phyloP scores from a whole-genome alignment of 179 eudicot genomes.

The Drosera spatulata region DNA sequence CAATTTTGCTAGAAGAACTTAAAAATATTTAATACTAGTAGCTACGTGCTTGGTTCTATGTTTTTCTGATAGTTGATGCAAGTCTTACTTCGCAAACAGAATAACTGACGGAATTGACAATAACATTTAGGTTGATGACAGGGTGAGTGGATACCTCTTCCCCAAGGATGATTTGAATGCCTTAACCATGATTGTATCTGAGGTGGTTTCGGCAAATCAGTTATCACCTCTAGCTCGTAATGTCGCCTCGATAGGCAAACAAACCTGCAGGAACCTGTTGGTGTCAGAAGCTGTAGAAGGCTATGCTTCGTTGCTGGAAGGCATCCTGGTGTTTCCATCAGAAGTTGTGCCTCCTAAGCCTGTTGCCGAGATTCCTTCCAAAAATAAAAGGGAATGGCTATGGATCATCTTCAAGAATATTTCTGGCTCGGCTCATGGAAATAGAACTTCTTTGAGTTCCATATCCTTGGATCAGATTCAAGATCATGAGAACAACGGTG shows the following conservation, averaged over 20 bases:
- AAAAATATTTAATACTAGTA: no score
- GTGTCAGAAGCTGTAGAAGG: conserved; percentile 64
- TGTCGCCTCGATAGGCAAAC: conserved; percentile 57
- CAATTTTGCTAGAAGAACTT: no score
- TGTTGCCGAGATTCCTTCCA: conserved; percentile 37
- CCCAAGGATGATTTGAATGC: conserved; percentile 55
- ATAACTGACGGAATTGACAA: conserved; percentile 24
- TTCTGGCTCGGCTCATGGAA: conserved; percentile 14
- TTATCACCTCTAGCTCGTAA: conserved; percentile 49
- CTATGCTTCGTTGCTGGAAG: conserved; percentile 52
- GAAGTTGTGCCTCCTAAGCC: conserved; percentile 56
- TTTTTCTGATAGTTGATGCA: no score
- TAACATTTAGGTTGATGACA: conserved; percentile 59
- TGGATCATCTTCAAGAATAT: conserved; percentile 45
- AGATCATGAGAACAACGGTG: conserved; percentile 21
- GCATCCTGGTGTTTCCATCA: conserved; percentile 57
- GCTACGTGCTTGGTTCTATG: no score
- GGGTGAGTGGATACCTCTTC: conserved; percentile 74
- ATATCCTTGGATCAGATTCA: conserved; percentile 40
- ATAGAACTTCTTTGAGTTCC: conserved; percentile 20
- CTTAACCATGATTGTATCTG: conserved; percentile 33
- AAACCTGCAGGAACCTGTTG: conserved; percentile 53
- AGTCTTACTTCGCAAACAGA: conserved; percentile 1
- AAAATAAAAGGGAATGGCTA: conserved; percentile 57
- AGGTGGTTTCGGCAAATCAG: conserved; percentile 50